A percentile compares a stretch with the other conserved stretches of the same genome.
Conservation (phyloP, 2,329 filamentous ascomycete genomes). For the Cytospora paraplurivora region DNA sequence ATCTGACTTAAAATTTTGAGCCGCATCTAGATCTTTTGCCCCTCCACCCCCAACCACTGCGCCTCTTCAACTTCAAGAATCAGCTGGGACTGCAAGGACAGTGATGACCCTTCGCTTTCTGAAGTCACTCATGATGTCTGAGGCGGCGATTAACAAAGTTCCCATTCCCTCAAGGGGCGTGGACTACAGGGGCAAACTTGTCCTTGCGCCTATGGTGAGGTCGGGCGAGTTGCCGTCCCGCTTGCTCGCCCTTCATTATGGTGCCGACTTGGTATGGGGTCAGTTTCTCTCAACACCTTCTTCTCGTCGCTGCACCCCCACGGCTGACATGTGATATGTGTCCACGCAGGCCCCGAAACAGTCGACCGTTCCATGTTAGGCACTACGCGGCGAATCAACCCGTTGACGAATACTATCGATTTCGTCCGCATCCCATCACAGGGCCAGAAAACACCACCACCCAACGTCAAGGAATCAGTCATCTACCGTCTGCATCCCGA, state of each 20-base stretch:
- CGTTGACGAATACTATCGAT: slow-evolving; percentile 77
- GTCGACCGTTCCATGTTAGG: slow-evolving; percentile 92
- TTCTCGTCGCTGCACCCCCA: neutral
- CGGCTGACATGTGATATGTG: slow-evolving; percentile 17
- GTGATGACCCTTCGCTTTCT: slow-evolving; percentile 25
- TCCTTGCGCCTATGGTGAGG: slow-evolving; percentile 96
- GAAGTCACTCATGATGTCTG: slow-evolving; percentile 52
- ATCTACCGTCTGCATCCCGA: slow-evolving; percentile 84
- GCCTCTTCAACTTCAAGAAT: neutral
- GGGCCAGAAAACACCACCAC: slow-evolving; percentile 59
- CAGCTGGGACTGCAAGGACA: neutral
- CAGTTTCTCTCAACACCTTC: slow-evolving; percentile 35
- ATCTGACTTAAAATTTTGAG: neutral
- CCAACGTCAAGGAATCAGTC: slow-evolving; percentile 63
- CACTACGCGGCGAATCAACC: slow-evolving; percentile 75
- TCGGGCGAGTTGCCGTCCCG: slow-evolving; percentile 94
- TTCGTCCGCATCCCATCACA: slow-evolving; percentile 78
- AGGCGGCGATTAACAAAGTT: slow-evolving; percentile 61
- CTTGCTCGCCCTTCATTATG: slow-evolving; percentile 87
- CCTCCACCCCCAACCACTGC: neutral
- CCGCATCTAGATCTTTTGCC: slow-evolving; percentile 1
- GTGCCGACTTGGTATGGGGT: slow-evolving; percentile 97
- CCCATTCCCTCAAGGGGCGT: slow-evolving; percentile 86
- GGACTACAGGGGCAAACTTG: slow-evolving; percentile 90
- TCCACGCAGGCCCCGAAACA: slow-evolving; percentile 75